phyloP scores from a whole-genome alignment of 1,284 basidiomycete genomes.

The Chalciporus sp. region DNA sequence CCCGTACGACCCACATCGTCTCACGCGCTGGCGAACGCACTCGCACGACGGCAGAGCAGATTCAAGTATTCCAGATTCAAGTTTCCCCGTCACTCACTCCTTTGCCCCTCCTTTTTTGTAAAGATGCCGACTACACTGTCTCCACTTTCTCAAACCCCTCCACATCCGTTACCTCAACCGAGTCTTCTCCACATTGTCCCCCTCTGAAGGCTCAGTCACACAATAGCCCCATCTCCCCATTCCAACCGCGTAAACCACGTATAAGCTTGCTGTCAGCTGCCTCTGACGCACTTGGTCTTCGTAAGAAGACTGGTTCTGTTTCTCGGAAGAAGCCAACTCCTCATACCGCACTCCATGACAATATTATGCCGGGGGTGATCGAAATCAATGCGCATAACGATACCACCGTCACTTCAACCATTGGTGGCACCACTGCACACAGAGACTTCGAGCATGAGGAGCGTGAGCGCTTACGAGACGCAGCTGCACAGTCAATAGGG shows the following conservation, averaged over 20 bases:
- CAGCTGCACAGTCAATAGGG: constrained; percentile 74
- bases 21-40: constrained; percentile 7
- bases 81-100: constrained; percentile 11
- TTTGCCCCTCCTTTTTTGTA: not conserved
- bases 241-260: constrained; percentile 34
- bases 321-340: constrained; percentile 42
- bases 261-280: constrained; percentile 56
- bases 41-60: constrained; percentile 3
- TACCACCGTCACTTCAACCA: constrained; percentile 31
- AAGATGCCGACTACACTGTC: constrained; percentile 20
- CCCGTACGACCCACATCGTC: not conserved
- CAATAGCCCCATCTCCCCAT: constrained; percentile 1
- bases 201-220: constrained; percentile 7
- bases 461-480: constrained; percentile 68
- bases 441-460: constrained; percentile 68
- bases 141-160: constrained; percentile 22
- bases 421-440: constrained; percentile 19
- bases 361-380: constrained; percentile 67
- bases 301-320: constrained; percentile 45
- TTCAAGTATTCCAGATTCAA: not conserved
- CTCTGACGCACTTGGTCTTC: constrained; percentile 55
- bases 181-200: constrained; percentile 9
- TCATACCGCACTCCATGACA: constrained; percentile 28
- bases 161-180: constrained; percentile 11
- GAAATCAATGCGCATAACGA: constrained; percentile 59